A percentile compares a stretch with the other conserved stretches of the same genome.
phyloP scores from a whole-genome alignment of 306 rosid species.

The Albizia julibrissin region DNA sequence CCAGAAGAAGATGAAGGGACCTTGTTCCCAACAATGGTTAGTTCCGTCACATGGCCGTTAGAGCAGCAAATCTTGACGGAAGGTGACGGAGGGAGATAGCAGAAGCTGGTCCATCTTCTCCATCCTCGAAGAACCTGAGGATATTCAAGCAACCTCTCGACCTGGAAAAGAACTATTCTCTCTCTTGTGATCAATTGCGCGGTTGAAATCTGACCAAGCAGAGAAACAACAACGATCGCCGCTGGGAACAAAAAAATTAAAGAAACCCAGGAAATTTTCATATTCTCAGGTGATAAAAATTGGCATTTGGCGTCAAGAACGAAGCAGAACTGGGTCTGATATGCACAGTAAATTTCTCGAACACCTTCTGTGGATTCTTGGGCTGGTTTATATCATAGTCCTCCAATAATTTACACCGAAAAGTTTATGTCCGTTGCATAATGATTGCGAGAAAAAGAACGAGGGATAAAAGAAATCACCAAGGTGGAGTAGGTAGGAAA shows the following conservation, averaged over 20 bases:
- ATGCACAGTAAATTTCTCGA: neutral
- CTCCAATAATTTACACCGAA: neutral
- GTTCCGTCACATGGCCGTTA: slow-evolving; percentile 54
- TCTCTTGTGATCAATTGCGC: slow-evolving; percentile 62
- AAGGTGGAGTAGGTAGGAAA: slow-evolving; percentile 32
- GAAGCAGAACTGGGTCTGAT: neutral
- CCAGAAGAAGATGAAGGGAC: slow-evolving; percentile 39
- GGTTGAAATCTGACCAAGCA: slow-evolving; percentile 50
- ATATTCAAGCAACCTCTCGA: slow-evolving; percentile 69
- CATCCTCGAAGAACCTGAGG: slow-evolving; percentile 70
- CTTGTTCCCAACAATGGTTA: slow-evolving; percentile 63
- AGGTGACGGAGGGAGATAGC: slow-evolving; percentile 65
- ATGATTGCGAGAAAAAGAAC: slow-evolving; percentile 10
- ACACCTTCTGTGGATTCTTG: slow-evolving; percentile 16
- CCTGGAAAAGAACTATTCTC: slow-evolving; percentile 58
- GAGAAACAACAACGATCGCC: slow-evolving; percentile 34
- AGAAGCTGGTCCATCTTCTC: slow-evolving; percentile 71
- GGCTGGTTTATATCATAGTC: neutral
- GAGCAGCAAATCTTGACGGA: slow-evolving; percentile 65
- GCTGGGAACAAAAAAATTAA: slow-evolving; percentile 40
- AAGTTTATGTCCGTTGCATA: slow-evolving; percentile 15
- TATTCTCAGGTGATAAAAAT: slow-evolving; percentile 32
- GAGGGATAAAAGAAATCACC: neutral
- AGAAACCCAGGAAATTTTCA: slow-evolving; percentile 59
- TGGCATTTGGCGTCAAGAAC: neutral